These are phyloP conservation scores for Exophiala lecanii-corni DNA, from an alignment of 2,329 filamentous ascomycete genomes.

Conservation along the genomic window DNA sequence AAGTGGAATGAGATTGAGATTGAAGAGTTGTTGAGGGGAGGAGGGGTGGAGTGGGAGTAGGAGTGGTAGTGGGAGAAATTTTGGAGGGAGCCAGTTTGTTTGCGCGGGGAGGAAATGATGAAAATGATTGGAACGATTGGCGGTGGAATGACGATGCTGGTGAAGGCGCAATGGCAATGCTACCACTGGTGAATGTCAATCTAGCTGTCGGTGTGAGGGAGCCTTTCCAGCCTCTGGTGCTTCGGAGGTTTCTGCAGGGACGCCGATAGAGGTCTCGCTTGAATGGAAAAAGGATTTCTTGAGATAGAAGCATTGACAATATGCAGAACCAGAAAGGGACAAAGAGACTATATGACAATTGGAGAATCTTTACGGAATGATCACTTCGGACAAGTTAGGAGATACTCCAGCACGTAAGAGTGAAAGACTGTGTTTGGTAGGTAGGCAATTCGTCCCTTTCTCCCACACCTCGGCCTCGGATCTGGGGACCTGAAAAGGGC, in stretches of 20 bases:
- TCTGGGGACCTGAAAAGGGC: not conserved
- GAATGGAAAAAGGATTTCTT: constrained; percentile 3
- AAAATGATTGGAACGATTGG: constrained; percentile 14
- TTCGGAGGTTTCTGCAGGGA: constrained; percentile 15
- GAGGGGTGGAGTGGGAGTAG: constrained; percentile 20
- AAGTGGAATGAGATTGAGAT: constrained; percentile 30
- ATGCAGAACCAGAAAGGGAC: constrained; percentile 1
- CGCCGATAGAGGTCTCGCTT: constrained; percentile 9
- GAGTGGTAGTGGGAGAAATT: constrained; percentile 18
- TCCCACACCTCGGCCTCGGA: not conserved
- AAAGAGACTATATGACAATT: constrained; percentile 1
- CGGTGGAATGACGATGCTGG: constrained; percentile 5
- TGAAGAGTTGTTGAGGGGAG: constrained; percentile 13
- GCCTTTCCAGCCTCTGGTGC: not conserved
- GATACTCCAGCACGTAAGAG: no score
- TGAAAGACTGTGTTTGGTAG: no score
- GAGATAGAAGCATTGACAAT: constrained; percentile 13
- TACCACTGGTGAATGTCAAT: not conserved
- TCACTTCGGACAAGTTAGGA: not conserved
- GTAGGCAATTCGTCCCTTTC: no score
- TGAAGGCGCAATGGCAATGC: not conserved
- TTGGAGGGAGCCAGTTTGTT: constrained; percentile 13
- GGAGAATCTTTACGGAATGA: no score
- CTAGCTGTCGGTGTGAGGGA: no score
- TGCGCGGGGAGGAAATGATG: constrained; percentile 25